phyloP scores from a whole-genome alignment of 129 eudicot genomes.

The Escallonia rubra region DNA sequence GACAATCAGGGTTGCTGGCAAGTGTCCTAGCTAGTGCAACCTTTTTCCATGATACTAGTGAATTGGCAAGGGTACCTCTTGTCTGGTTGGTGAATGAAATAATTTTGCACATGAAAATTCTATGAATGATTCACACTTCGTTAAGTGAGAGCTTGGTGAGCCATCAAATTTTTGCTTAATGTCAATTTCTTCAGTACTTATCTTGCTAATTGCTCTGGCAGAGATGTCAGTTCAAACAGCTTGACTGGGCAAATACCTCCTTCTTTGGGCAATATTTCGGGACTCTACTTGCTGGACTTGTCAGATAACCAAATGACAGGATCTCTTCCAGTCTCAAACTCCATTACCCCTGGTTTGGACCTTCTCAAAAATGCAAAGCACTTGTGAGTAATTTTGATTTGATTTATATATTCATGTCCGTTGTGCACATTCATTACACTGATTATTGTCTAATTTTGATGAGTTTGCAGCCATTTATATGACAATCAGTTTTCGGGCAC shows the following conservation, averaged over 20 bases:
- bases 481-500: conserved; percentile 86
- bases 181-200: background rate
- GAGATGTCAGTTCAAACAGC: conserved; percentile 90
- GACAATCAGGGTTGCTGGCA: too few relatives aligned
- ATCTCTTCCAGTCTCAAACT: conserved; percentile 67
- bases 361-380: conserved; percentile 71
- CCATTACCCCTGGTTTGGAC: conserved; percentile 58
- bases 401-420: background rate
- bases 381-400: conserved; percentile 49
- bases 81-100: too few relatives aligned
- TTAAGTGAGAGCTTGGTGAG: too few relatives aligned
- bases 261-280: conserved; percentile 72
- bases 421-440: background rate
- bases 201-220: conserved; percentile 17
- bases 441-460: conserved; percentile 6
- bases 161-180: too few relatives aligned
- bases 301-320: conserved; percentile 88
- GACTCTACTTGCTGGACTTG: conserved; percentile 87
- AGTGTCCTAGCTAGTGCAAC: too few relatives aligned
- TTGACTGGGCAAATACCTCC: conserved; percentile 77
- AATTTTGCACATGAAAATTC: too few relatives aligned
- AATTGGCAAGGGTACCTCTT: too few relatives aligned
- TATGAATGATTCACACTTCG: too few relatives aligned
- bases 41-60: too few relatives aligned
- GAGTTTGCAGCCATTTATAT: conserved; percentile 75